Evolutionary conservation across 2,329 filamentous ascomycete species (phyloP), one percentile per base, ranked within the genome.

Genomic region (Apiospora pterosperma): DNA sequence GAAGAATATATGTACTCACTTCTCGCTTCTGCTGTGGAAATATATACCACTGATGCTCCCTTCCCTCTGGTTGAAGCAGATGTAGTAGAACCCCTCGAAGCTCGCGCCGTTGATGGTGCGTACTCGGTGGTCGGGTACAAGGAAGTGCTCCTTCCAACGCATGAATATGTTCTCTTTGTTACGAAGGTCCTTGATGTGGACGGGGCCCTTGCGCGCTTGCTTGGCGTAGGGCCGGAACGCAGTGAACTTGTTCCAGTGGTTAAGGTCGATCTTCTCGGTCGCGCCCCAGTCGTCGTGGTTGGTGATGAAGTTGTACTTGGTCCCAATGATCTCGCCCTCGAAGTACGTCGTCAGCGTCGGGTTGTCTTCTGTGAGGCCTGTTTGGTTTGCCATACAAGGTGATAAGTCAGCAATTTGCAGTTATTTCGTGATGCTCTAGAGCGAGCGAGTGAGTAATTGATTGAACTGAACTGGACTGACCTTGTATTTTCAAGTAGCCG

Each of bases 51-150:
- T 94, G 44, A 99, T 91, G 68, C 86, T 90, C 8, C 95, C 96
- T 68, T 90, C 87, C 60, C 93, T 82, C 78, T 98, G 95, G 77
- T 98, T 97, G 81, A 98, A 98, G 80, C 94, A 97, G 70, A 99
- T 98, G 75, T 99, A 99, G 77, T 98, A 99, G 76, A 99, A 99
- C 0, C 96, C 96, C 75, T 99, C 96, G 66, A 98, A 99, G 74
- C 95, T 98, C 8, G 96, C 96, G 21, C 96, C 96, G 38, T 89
- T 92, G 67, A 99, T 97, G 12, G 92, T 96, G 67, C 90, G 87
- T 23, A 98, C 93, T 19, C 92, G 88, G 76, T 99, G 96, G 73
- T 99, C 94, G 1, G 96, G 96, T 0, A 99, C 96, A 0, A 99
- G 82, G 73, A 99, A 99, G 73, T 97, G 93, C 75, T 99, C 96